phyloP scores from a whole-genome alignment of 1,284 basidiomycete species.

The Singerocomus inundabilis region DNA sequence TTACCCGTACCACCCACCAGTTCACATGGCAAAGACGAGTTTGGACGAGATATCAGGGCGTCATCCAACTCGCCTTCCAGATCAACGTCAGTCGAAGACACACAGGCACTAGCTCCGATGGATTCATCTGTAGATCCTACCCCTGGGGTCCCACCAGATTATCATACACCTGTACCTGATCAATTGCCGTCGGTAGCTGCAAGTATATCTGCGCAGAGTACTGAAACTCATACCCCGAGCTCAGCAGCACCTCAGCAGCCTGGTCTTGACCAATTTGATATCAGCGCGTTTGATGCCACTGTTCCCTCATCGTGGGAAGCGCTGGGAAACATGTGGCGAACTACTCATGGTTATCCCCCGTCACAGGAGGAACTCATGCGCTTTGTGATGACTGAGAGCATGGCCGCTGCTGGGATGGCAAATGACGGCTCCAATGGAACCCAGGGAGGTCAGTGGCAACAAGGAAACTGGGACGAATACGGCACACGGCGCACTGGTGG shows the following conservation, averaged over 20 bases:
- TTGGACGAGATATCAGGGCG: constrained; percentile 72
- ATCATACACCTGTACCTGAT: constrained; percentile 49
- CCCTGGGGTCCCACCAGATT: constrained; percentile 39
- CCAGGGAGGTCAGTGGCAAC: constrained; percentile 27
- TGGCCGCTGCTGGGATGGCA: constrained; percentile 27
- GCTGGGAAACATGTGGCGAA: constrained; percentile 70
- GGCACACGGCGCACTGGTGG: constrained; percentile 12
- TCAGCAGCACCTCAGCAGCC: constrained; percentile 38
- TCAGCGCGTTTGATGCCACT: constrained; percentile 66
- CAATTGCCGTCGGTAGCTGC: constrained; percentile 46
- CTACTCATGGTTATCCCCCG: constrained; percentile 61
- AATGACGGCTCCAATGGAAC: constrained; percentile 11
- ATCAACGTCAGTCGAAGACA: constrained; percentile 34
- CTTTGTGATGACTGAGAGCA: constrained; percentile 52
- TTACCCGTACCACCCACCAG: constrained; percentile 24
- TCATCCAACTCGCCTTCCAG: constrained; percentile 36
- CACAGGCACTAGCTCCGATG: constrained; percentile 33
- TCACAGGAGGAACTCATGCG: constrained; percentile 72
- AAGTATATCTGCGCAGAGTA: constrained; percentile 48
- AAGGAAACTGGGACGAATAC: constrained; percentile 16
- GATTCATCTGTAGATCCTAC: constrained; percentile 39
- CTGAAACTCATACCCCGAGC: constrained; percentile 36
- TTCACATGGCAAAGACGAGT: constrained; percentile 66
- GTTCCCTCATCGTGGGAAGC: constrained; percentile 70
- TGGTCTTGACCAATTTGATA: constrained; percentile 67